Base-by-base conservation (phyloP, 2,329 filamentous ascomycete genomes). In the Colletotrichum phormii region DNA sequence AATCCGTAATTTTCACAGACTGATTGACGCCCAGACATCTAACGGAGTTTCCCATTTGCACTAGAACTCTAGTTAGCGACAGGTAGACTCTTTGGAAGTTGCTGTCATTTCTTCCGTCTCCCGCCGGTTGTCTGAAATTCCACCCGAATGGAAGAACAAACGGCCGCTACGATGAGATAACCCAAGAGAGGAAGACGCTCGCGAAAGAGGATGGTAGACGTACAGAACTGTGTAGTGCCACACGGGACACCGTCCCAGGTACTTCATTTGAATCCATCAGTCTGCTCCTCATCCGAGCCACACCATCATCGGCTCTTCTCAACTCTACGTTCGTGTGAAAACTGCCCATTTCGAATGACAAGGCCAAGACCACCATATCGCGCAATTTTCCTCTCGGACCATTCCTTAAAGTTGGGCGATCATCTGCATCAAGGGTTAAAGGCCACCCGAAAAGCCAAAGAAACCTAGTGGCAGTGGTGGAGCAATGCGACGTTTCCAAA, bases 261-360 rank as follows among this genome's bases (percentile, higher is more conserved):
- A 29, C 37, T 24, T 26, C 22, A 15, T 46, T 70, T 61, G 46
- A 49, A 46, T 64, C 60, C 59, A 35, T 72, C 55, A 70, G 66
- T 72, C 26, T 71, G 35, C 54, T 51, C 42, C 60, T 72, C 71
- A 62, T 64, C 71, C 61, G 55, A 72, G 70, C 66, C 55, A 70
- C 70, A 60, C 42, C 54, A 31, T 12, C 35, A 68, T n/a, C 54
- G 22, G 35, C 57, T 61, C 33, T 53, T 29, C 42, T 49, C 31
- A 55, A 64, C 46, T 42, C 18, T 46, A 33, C 29, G 15, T 35
- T 33, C n/a, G n/a, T 13, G 29, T 11, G 6, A 67, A 29, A 29
- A 18, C 6, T 24, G 29, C 58, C 18, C n/a, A 57, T 15, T 42
- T 42, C 29, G 5, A 49, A 46, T 18, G 15, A n/a, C n/a, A n/a